A percentile compares a stretch with the other conserved stretches of the same genome.
Evolutionary conservation across 2,329 filamentous ascomycete genomes (phyloP).

Genomic region (Xylaria sp.): DNA sequence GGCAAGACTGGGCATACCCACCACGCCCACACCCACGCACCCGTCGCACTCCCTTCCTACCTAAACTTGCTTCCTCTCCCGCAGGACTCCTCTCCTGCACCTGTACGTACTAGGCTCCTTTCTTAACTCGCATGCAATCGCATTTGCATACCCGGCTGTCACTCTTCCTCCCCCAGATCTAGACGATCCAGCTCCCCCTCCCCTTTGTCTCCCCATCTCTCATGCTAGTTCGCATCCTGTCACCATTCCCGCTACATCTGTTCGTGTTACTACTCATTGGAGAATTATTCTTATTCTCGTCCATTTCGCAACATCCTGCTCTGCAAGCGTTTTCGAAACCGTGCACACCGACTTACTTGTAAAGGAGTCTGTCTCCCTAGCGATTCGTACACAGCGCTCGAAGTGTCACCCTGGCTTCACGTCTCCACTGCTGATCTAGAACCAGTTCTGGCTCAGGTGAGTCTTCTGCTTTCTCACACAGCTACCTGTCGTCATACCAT

Average conservation of each 20-base stretch:
- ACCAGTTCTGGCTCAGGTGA: slow-evolving; percentile 35
- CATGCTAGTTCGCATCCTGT: slow-evolving; percentile 21
- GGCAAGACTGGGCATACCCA: slow-evolving; percentile 4
- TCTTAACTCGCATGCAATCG: slow-evolving; percentile 16
- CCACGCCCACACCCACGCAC: background rate
- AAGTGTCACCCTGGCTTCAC: slow-evolving; percentile 41
- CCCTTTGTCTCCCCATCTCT: slow-evolving; percentile 27
- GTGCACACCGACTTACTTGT: slow-evolving; percentile 14
- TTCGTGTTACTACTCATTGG: slow-evolving; percentile 10
- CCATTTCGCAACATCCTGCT: slow-evolving; percentile 1
- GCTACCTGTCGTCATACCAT: slow-evolving; percentile 32
- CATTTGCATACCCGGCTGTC: slow-evolving; percentile 23
- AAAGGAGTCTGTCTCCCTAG: slow-evolving; percentile 7
- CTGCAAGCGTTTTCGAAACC: background rate
- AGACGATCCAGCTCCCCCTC: slow-evolving; percentile 32
- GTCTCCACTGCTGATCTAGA: slow-evolving; percentile 44
- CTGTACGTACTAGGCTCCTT: slow-evolving; percentile 10
- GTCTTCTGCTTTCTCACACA: slow-evolving; percentile 29
- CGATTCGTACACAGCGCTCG: slow-evolving; percentile 35
- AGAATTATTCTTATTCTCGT: background rate
- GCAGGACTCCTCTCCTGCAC: background rate
- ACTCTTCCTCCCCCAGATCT: slow-evolving; percentile 28
- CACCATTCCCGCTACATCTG: slow-evolving; percentile 7
- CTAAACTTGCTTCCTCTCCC: slow-evolving; percentile 18
- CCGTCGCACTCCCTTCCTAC: background rate